phyloP scores from a whole-genome alignment of 208 protist genomes.

The Trypanosoma brucei region DNA sequence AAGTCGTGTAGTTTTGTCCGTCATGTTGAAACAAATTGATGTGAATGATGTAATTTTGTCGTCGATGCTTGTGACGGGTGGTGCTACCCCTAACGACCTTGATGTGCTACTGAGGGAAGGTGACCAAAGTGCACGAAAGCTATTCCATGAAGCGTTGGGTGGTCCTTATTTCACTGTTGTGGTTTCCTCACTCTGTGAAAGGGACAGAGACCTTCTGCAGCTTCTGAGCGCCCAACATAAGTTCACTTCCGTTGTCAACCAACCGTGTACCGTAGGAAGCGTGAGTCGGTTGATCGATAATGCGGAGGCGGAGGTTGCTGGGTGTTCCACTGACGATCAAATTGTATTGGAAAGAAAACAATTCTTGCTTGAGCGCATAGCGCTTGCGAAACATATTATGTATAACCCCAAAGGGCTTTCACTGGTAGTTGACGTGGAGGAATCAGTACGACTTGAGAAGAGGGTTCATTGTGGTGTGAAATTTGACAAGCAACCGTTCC shows the following conservation, averaged over 20 bases:
- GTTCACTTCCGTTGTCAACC: conserved; percentile 39
- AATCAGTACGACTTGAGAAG: conserved; percentile 1
- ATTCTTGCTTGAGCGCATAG: conserved; percentile 5
- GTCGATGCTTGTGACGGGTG: conserved; percentile 54
- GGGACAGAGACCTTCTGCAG: conserved; percentile 31
- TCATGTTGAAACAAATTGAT: conserved; percentile 51
- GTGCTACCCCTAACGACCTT: conserved; percentile 26
- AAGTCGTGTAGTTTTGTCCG: conserved; percentile 43
- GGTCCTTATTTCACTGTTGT: conserved; percentile 48
- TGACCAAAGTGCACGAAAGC: conserved; percentile 26
- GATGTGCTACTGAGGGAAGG: conserved; percentile 32
- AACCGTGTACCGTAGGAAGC: conserved; percentile 39
- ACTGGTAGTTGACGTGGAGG: conserved; percentile 5
- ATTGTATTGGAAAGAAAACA: background rate
- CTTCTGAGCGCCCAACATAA: conserved; percentile 52
- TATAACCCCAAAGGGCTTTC: conserved; percentile 6
- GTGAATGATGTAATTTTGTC: conserved; percentile 53
- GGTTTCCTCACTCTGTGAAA: conserved; percentile 28
- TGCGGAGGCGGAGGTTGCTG: conserved; percentile 33
- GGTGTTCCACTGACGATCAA: background rate
- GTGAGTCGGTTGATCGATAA: conserved; percentile 38
- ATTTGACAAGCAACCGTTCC: background rate
- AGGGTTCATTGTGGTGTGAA: background rate
- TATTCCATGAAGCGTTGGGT: conserved; percentile 52
- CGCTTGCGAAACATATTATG: conserved; percentile 4